A percentile compares a stretch with the other conserved stretches of the same genome.
Evolutionary conservation across 2,329 filamentous ascomycete species (phyloP).

Genomic region (Keithomyces neogunnii): DNA sequence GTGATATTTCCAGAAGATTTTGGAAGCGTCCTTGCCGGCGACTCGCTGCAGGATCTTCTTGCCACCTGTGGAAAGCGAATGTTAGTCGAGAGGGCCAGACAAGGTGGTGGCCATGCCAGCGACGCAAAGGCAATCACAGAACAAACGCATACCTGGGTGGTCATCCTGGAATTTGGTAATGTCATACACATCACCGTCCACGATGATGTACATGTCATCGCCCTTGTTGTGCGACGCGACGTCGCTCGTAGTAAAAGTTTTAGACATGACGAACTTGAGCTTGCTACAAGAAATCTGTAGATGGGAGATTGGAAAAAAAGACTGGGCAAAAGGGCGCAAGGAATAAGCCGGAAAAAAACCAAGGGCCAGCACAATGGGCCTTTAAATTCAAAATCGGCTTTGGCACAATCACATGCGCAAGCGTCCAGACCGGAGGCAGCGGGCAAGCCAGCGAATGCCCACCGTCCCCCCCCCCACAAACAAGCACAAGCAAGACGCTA

Average conservation of each 20-base stretch:
- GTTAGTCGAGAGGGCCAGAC: background rate
- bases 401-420: slow-evolving; percentile 4
- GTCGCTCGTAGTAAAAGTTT: slow-evolving; percentile 74
- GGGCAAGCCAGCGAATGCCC: background rate
- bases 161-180: slow-evolving; percentile 82
- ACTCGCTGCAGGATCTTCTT: slow-evolving; percentile 59
- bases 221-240: slow-evolving; percentile 88
- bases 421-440: background rate
- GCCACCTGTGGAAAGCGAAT: slow-evolving; percentile 33
- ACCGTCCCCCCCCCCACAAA: background rate
- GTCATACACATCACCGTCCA: slow-evolving; percentile 95
- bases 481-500: background rate
- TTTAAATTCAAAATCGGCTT: slow-evolving; percentile 4
- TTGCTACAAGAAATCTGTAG: background rate
- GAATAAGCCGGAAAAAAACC: background rate
- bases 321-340: background rate
- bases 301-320: background rate
- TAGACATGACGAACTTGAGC: slow-evolving; percentile 57
- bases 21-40: slow-evolving; percentile 57
- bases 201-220: slow-evolving; percentile 77
- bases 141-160: slow-evolving; percentile 57
- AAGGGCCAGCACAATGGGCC: background rate
- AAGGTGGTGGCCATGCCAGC: too few species aligned
- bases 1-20: slow-evolving; percentile 68
- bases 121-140: background rate